Base-by-base conservation (phyloP, 148 eudicot genomes). In the Rhododendron ferrugineum region DNA sequence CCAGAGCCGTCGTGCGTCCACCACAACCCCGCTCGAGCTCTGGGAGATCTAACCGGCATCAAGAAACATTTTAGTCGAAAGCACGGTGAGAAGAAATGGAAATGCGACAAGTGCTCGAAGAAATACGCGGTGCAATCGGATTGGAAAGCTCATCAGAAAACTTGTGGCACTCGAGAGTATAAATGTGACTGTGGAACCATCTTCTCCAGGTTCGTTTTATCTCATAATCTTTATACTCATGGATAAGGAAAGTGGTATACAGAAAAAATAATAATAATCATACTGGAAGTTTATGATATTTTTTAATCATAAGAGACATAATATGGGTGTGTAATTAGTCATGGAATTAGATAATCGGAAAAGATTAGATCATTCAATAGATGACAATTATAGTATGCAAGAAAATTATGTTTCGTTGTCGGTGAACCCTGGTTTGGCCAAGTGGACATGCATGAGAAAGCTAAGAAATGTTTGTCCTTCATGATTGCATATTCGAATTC, bases 1-100 rank as follows among this genome's bases (percentile, higher is more conserved):
- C 93, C 93, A 16, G 92, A 90, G 86, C 87, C 90, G 0, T 47
- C 87, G 3, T 92, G 93, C 56, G 88, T 92, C 58, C 93, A 92
- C 84, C 91, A 92, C 87, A 89, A 89, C 64, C 89, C 91, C 2
- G 79, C 87, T 36, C 90, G 93, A 6, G 93, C 93, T 5, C 60
- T 92, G 6, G 93, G 93, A 6, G 93, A 92, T 77, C 89, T 92
- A 2, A 92, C 93, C 0, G 93, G 93, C 6, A 92, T 92, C 78
- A 92, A 92, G 87, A 92, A 92, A 80, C 93, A 92, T 81, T 92
- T 78, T 79, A 92, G 93, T 70, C 70, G 93, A 42, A 92, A 92
- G 78, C 93, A 92, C 40, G 93, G 93, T 0, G 93, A 92, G 88
- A 92, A 90, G 80, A 92, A 92, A 62, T 92, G 93, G 93, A 92